Base-by-base conservation (phyloP, 306 rosid species). In the Parietaria judaica region DNA sequence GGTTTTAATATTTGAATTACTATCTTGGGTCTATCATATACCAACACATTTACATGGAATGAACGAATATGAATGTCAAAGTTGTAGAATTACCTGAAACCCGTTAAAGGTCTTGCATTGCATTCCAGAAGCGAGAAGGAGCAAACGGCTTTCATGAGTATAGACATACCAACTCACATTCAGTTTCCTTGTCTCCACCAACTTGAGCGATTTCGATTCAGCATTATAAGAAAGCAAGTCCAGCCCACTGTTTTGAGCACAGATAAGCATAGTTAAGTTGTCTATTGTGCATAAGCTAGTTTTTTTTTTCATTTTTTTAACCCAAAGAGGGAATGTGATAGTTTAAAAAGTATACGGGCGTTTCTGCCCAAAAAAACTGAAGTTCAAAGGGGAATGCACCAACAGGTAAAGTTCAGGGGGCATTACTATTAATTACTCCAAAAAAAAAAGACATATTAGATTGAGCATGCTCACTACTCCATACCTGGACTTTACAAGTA, bases 91-190 rank as follows among this genome's bases (percentile, higher is more conserved):
- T 68, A 88, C 99, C 96, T 92, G 96, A 86, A 92, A 88, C 57
- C 99, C 99, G 17, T 79, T 85, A 74, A 92, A 88, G 80, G 78
- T 84, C 79, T 84, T 92, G 89, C 96, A 84, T 73, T 88, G 99
- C 96, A 92, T 86, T 73, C 99, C 99, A 79, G 94, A 80, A 72
- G 99, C 96, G 63, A 92, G 95, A 79, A 88, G 94, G 76, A 92
- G 94, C 87, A 86, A 71, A 48, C 99, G 96, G 80, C 99, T 92
- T 82, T 92, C 99, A 71, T 92, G 99, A 8, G 99, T 92, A 72
- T 92, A 92, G 60, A 80, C 83, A 76, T 79, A 86, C 90, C 99
- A 92, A 81, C 86, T 86, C 59, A 86, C 97, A 67, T 72, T 84
- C 75, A 88, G 41, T 79, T 79, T 92, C 84, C 78, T 92, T 65